A percentile compares a stretch with the other conserved stretches of the same genome.
phyloP scores from a whole-genome alignment of 306 rosid species.

The Spatholobus suberectus region DNA sequence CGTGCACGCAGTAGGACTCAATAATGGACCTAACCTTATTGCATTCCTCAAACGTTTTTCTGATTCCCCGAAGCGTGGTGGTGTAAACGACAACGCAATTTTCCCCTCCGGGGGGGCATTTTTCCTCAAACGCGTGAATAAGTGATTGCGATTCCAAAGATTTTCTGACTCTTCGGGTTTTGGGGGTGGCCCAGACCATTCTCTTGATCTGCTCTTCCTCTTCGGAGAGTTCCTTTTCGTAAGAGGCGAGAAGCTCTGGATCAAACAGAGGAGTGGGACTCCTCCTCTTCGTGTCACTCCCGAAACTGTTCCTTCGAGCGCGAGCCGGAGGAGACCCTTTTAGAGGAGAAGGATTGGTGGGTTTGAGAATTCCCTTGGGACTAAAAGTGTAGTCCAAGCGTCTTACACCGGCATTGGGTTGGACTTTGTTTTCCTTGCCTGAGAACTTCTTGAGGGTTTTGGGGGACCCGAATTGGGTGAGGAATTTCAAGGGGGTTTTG shows the following conservation, averaged over 20 bases:
- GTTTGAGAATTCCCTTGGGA: slow-evolving; percentile 60
- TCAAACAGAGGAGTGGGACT: slow-evolving; percentile 80
- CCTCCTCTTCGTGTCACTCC: slow-evolving; percentile 52
- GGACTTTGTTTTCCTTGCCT: slow-evolving; percentile 81
- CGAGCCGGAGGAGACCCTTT: slow-evolving; percentile 68
- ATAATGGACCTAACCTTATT: slow-evolving; percentile 70
- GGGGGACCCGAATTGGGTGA: slow-evolving; percentile 80
- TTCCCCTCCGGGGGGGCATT: slow-evolving; percentile 79
- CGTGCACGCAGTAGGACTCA: slow-evolving; percentile 64
- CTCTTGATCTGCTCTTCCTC: slow-evolving; percentile 90
- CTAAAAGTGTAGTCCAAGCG: slow-evolving; percentile 72
- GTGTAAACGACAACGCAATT: slow-evolving; percentile 74
- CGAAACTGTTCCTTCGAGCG: slow-evolving; percentile 57
- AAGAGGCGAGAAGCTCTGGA: slow-evolving; percentile 74
- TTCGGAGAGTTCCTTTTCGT: slow-evolving; percentile 70
- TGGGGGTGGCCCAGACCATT: slow-evolving; percentile 68
- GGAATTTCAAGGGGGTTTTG: slow-evolving; percentile 74
- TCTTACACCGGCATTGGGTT: slow-evolving; percentile 34
- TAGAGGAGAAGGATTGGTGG: slow-evolving; percentile 41
- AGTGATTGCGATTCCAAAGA: slow-evolving; percentile 45
- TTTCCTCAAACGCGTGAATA: slow-evolving; percentile 57
- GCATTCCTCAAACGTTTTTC: slow-evolving; percentile 92
- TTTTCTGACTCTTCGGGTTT: slow-evolving; percentile 41
- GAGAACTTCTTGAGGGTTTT: slow-evolving; percentile 49
- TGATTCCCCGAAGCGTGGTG: slow-evolving; percentile 87